phyloP scores from a whole-genome alignment of 345 rosid genomes.

The Kernera saxatilis region DNA sequence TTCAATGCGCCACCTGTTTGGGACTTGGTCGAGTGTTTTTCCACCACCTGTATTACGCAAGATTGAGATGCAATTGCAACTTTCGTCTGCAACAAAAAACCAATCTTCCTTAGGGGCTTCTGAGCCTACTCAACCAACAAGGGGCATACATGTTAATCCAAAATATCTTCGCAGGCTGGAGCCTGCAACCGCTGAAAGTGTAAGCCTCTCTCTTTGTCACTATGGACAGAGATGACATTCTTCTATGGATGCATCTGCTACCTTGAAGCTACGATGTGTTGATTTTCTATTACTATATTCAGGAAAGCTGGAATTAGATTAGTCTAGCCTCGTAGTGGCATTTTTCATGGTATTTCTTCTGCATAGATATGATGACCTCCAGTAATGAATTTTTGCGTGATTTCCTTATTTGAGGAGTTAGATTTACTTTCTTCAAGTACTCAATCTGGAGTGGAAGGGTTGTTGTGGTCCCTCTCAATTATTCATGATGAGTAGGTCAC shows the following conservation, averaged over 20 bases:
- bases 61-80: constrained; percentile 67
- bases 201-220: constrained; percentile 38
- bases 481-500: neutral
- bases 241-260: neutral
- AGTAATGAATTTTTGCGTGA: neutral
- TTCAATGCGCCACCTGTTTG: constrained; percentile 91
- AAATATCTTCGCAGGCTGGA: constrained; percentile 85
- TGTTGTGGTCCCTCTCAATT: neutral
- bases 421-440: constrained; percentile 4
- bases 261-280: neutral
- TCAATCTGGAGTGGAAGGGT: neutral
- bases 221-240: neutral
- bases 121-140: constrained; percentile 69
- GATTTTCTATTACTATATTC: neutral
- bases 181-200: constrained; percentile 57
- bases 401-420: neutral
- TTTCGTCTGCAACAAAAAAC: constrained; percentile 44
- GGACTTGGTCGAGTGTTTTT: constrained; percentile 91
- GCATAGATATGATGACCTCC: neutral
- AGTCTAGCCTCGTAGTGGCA: neutral
- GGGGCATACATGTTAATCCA: constrained; percentile 98
- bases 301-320: neutral
- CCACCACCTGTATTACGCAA: constrained; percentile 59
- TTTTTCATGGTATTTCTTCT: neutral
- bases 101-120: constrained; percentile 60